A percentile compares a stretch with the other conserved stretches of the same genome.
These are phyloP conservation scores for Sordariomycetes sp. DNA, from an alignment of 2,329 filamentous ascomycete genomes.

Conservation along the genomic window DNA sequence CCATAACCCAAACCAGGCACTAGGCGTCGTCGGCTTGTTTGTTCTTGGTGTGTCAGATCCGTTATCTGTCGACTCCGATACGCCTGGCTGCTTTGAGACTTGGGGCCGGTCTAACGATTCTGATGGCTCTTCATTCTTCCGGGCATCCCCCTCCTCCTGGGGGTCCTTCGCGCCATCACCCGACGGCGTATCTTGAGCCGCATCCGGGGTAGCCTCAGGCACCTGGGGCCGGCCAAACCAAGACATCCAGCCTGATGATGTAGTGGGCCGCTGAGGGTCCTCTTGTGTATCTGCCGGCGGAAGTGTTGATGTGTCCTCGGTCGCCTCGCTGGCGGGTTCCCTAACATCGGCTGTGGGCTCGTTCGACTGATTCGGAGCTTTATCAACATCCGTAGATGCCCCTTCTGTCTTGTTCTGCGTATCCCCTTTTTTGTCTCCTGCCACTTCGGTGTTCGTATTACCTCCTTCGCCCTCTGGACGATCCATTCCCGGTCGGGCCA, in stretches of 20 bases:
- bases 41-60: not conserved
- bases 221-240: conserved; percentile 31
- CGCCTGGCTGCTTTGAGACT: not conserved
- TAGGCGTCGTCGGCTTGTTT: not conserved
- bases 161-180: not conserved
- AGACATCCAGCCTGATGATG: conserved; percentile 41
- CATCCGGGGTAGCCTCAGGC: not conserved
- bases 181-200: not conserved
- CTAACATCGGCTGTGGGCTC: not conserved
- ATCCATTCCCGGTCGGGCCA: conserved; percentile 1
- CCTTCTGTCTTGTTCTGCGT: not conserved
- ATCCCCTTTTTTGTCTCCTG: not conserved
- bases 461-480: not conserved
- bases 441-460: not conserved
- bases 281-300: not conserved
- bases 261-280: conserved; percentile 9
- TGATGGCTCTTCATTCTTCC: not conserved
- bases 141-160: not conserved
- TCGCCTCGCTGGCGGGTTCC: not conserved
- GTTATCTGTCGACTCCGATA: not conserved
- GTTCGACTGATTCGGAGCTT: not conserved
- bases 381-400: not conserved
- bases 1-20: conserved; percentile 32
- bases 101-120: not conserved
- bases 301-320: conserved; percentile 3